Evolutionary conservation across 2,329 filamentous ascomycete species (phyloP), one percentile per base, ranked within the genome.

Genomic region (Alternaria gaisen): DNA sequence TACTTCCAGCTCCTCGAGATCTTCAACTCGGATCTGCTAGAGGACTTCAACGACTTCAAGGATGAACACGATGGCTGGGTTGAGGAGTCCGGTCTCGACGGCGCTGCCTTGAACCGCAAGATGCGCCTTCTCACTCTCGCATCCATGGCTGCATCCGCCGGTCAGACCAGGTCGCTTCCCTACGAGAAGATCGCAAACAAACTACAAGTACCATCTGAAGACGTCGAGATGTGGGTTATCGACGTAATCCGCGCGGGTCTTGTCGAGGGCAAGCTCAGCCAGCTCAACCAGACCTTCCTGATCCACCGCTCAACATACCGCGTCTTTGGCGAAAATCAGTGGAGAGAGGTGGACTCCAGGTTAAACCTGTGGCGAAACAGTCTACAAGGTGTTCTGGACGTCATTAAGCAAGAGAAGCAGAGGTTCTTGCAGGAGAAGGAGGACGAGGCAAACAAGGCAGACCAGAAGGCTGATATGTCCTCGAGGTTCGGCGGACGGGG

Each of bases 221-320:
- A 98, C 66, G 93, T 98, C 42, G 95, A 99, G 86, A 91, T 94
- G 86, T 99, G 95, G 95, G 93, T 96, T 69, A 99, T 99, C 75
- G 95, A 99, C 79, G 94, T 96, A 70, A 97, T 99, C 82, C 92
- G 95, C 70, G 93, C 94, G 48, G 93, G 94, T 34, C 88, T 99
- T 38, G 92, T 99, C 53, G 95, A 99, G 84, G 95, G 95, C 78
- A 97, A 97, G 83, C 88, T 99, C 70, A 95, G 91, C 60, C 95
- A 99, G 83, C 87, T 94, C 78, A 93, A 93, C 79, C 88, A 92
- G 78, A 91, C 94, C 66, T 98, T 99, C 86, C 86, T 97, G 55
- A 93, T 99, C 64, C 95, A 99, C 85, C 90, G 95, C 78, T 93
- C 93, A 73, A 97, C 93, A 62, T 97, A 98, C 86, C 90, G 95